Evolutionary conservation across 192 early-diverging fungal species (phyloP).

Genomic region (Spinellus fusiger): DNA sequence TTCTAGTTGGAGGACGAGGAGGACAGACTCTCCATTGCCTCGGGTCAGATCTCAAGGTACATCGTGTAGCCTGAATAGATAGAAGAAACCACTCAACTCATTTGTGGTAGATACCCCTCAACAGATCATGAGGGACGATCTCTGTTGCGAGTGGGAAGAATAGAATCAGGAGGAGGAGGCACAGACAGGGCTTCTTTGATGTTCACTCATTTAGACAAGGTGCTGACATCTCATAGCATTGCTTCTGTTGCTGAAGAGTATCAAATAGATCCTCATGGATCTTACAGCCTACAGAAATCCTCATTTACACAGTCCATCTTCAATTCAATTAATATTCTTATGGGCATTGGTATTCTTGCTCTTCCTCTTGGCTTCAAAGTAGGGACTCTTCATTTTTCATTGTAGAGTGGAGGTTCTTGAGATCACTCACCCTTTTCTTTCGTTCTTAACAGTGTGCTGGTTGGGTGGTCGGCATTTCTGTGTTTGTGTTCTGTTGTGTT

Average conservation of each 20-base stretch:
- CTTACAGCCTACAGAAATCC: conserved; percentile 24
- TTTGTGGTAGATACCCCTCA: conserved; percentile 1
- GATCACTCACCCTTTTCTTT: background rate
- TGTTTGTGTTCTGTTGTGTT: conserved; percentile 40
- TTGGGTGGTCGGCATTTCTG: conserved; percentile 48
- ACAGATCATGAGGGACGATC: conserved; percentile 6
- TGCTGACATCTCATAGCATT: conserved; percentile 15
- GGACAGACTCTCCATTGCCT: background rate
- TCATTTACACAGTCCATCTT: conserved; percentile 42
- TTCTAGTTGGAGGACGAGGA: background rate
- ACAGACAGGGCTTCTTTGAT: conserved; percentile 14
- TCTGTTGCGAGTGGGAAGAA: background rate
- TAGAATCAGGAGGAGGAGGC: conserved; percentile 1
- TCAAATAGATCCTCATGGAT: conserved; percentile 6
- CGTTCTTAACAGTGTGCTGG: conserved; percentile 35
- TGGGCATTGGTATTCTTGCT: conserved; percentile 60
- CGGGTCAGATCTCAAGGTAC: conserved; percentile 8
- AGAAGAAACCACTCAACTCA: background rate
- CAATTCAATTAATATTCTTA: conserved; percentile 58
- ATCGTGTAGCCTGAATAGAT: background rate
- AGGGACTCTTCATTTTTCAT: conserved; percentile 3
- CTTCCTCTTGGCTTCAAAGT: conserved; percentile 53
- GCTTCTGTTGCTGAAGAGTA: conserved; percentile 27
- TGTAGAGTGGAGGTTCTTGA: no score
- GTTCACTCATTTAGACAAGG: conserved; percentile 16